A percentile compares a stretch with the other conserved stretches of the same genome.
Conservation (phyloP, 1,284 basidiomycete genomes). For the Apiotrichum veenhuisii region DNA sequence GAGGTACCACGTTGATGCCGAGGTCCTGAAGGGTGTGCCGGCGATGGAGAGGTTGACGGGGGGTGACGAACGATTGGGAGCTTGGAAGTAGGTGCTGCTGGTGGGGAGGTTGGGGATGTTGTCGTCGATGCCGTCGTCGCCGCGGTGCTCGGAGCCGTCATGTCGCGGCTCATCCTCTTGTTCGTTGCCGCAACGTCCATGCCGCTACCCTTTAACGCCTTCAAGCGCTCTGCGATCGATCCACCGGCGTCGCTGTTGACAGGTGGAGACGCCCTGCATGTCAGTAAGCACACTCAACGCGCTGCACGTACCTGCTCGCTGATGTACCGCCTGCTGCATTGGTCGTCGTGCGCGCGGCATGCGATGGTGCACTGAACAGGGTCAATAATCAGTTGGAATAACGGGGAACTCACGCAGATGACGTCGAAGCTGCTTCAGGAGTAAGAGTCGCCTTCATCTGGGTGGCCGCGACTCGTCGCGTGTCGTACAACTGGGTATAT, state of each 20-base stretch:
- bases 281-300: neutral
- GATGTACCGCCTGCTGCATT: neutral
- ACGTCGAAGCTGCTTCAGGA: neutral
- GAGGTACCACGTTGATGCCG: neutral
- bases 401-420: neutral
- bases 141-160: conserved; percentile 4
- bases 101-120: neutral
- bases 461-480: neutral
- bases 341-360: neutral
- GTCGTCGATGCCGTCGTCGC: neutral
- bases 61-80: neutral
- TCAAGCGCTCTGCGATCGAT: conserved; percentile 49
- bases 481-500: neutral
- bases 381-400: too few species aligned
- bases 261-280: conserved; percentile 1
- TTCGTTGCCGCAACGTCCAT: conserved; percentile 39
- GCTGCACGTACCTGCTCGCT: neutral
- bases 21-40: neutral
- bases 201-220: conserved; percentile 43
- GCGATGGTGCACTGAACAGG: neutral
- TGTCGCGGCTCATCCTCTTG: conserved; percentile 33
- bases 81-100: conserved; percentile 3
- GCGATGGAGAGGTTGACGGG: neutral
- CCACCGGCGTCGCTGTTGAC: conserved; percentile 29
- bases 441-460: neutral